phyloP scores from a whole-genome alignment of 2,329 filamentous ascomycete genomes.

The Alternaria incomplexa region DNA sequence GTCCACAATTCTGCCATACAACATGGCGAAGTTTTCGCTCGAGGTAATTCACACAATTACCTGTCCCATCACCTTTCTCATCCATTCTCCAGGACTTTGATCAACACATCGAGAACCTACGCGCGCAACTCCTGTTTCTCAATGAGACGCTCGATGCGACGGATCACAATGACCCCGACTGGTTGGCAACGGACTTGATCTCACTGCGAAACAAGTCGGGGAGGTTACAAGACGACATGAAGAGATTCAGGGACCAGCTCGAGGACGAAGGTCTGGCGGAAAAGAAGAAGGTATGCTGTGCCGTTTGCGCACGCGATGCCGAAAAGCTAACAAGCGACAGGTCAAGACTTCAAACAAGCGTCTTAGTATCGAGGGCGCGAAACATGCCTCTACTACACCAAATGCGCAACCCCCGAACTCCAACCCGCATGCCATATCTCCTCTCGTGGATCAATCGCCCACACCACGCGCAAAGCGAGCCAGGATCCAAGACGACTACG shows the following conservation, averaged over 20 bases:
- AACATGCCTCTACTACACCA: slow-evolving; percentile 5
- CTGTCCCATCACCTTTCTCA: slow-evolving; percentile 11
- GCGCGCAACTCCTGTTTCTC: slow-evolving; percentile 37
- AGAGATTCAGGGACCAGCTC: slow-evolving; percentile 38
- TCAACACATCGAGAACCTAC: slow-evolving; percentile 38
- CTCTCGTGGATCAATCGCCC: slow-evolving; percentile 19
- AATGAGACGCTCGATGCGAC: slow-evolving; percentile 41
- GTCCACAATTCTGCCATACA: slow-evolving; percentile 2
- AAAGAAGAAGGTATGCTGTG: slow-evolving; percentile 28
- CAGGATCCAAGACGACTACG: slow-evolving; percentile 21
- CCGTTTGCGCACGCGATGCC: not conserved
- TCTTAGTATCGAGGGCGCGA: slow-evolving; percentile 37
- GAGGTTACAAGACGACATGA: slow-evolving; percentile 44
- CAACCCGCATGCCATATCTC: slow-evolving; percentile 18
- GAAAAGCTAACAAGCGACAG: slow-evolving; percentile 12
- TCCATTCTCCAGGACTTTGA: slow-evolving; percentile 38
- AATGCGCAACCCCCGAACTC: slow-evolving; percentile 11
- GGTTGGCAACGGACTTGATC: slow-evolving; percentile 44
- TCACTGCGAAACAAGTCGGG: slow-evolving; percentile 41
- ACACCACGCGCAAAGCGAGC: slow-evolving; percentile 21
- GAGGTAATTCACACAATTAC: slow-evolving; percentile 27
- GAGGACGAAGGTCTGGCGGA: slow-evolving; percentile 32
- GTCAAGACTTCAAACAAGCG: slow-evolving; percentile 32
- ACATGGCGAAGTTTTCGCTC: slow-evolving; percentile 35
- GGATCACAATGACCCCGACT: slow-evolving; percentile 44